phyloP scores from a whole-genome alignment of 2,329 filamentous ascomycete species.

The Fusarium sp. region DNA sequence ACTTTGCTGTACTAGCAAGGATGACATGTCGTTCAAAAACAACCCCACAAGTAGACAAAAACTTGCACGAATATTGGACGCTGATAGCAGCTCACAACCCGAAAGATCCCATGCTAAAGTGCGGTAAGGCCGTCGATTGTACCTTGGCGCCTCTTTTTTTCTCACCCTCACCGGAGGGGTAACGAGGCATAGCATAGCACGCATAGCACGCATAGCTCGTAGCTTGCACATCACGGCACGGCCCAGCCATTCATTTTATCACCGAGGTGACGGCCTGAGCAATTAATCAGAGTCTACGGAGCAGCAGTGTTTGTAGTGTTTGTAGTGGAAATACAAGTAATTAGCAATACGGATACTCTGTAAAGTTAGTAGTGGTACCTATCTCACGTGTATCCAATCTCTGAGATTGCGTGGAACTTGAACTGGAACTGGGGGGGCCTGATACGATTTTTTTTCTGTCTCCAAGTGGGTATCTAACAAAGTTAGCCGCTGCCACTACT shows the following conservation, averaged over 20 bases:
- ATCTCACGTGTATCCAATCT: background rate
- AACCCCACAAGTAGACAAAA: slow-evolving; percentile 35
- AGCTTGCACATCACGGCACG: slow-evolving; percentile 21
- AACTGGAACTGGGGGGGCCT: slow-evolving; percentile 21
- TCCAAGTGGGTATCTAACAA: background rate
- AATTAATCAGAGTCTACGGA: slow-evolving; percentile 24
- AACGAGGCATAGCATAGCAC: background rate
- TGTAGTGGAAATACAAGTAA: background rate
- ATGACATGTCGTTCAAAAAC: slow-evolving; percentile 37
- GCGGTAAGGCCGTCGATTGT: slow-evolving; percentile 38
- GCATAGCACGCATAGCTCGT: background rate
- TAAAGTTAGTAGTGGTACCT: background rate
- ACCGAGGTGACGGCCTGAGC: slow-evolving; percentile 44
- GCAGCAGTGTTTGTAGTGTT: slow-evolving; percentile 1
- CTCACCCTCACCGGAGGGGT: too few relatives aligned
- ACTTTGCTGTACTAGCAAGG: slow-evolving; percentile 23
- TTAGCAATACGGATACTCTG: background rate
- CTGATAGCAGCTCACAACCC: slow-evolving; percentile 29
- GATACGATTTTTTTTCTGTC: slow-evolving; percentile 44
- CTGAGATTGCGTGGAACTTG: background rate
- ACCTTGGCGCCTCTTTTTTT: too few relatives aligned
- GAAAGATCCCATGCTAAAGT: slow-evolving; percentile 41
- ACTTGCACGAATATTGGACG: slow-evolving; percentile 36
- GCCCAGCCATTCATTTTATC: slow-evolving; percentile 50
- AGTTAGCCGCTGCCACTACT: slow-evolving; percentile 38